Percentiles rank a stretch among this genome's conserved stretches.
Conservation (phyloP, 768 basidiomycete genomes). For the Podaxis sp. region DNA sequence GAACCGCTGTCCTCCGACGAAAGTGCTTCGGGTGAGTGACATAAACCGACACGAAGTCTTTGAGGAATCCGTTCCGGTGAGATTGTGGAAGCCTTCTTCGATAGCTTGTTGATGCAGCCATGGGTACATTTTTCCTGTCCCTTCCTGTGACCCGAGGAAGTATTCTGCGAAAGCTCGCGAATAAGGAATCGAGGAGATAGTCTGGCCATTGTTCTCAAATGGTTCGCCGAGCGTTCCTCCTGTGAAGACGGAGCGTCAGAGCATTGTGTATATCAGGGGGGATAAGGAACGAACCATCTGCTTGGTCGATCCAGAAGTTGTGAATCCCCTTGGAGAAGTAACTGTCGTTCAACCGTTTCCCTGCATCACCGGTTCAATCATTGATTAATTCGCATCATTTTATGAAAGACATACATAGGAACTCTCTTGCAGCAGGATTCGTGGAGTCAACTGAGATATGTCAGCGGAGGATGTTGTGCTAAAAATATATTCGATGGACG, state of each 20-base stretch:
- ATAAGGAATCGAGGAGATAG: slow-evolving; percentile 30
- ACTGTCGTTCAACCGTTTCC: slow-evolving; percentile 35
- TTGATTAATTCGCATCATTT: background rate
- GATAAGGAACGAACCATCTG: slow-evolving; percentile 26
- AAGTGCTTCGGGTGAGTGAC: slow-evolving; percentile 36
- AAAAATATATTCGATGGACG: background rate
- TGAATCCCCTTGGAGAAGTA: slow-evolving; percentile 37
- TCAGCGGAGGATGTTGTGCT: background rate
- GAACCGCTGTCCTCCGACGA: slow-evolving; percentile 35
- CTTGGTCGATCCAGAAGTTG: slow-evolving; percentile 40
- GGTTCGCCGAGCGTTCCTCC: slow-evolving; percentile 36
- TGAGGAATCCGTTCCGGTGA: slow-evolving; percentile 23
- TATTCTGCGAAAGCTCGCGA: slow-evolving; percentile 35
- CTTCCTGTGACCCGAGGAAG: slow-evolving; percentile 36
- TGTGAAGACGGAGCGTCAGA: slow-evolving; percentile 4
- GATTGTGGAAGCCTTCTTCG: slow-evolving; percentile 34
- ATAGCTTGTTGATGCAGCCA: slow-evolving; percentile 40
- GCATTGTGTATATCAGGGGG: background rate
- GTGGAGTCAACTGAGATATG: slow-evolving; percentile 31
- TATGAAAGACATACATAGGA: slow-evolving; percentile 27
- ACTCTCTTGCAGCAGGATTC: slow-evolving; percentile 35
- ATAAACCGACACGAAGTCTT: slow-evolving; percentile 31
- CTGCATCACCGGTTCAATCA: slow-evolving; percentile 16
- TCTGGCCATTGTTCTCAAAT: slow-evolving; percentile 35
- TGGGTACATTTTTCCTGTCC: slow-evolving; percentile 35